Evolutionary conservation across 192 early-diverging fungal species (phyloP).

Genomic region (Chytriomyces sp.): DNA sequence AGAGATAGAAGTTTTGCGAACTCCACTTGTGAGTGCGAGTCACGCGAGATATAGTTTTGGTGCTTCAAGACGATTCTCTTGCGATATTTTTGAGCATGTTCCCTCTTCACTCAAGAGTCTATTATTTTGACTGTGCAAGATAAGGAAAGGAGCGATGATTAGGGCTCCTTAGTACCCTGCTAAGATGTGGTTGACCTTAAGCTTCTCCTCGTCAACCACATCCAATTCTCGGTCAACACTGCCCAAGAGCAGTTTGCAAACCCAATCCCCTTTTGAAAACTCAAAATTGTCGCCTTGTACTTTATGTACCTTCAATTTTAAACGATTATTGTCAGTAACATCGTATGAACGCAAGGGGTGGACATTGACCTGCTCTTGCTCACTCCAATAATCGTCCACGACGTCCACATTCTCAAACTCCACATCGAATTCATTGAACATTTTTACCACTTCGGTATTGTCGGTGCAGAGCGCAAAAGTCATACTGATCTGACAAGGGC

Average conservation of each 20-base stretch:
- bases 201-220: constrained; percentile 9
- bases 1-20: too few species aligned
- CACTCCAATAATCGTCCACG: constrained; percentile 4
- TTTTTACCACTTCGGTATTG: neutral
- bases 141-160: too few species aligned
- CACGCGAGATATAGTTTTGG: too few species aligned
- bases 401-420: neutral
- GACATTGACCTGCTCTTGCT: neutral
- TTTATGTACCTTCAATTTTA: too few species aligned
- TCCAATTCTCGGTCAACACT: constrained; percentile 7
- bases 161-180: neutral
- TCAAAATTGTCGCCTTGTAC: constrained; percentile 4
- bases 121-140: too few species aligned
- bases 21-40: too few species aligned
- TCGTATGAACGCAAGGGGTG: too few species aligned
- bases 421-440: constrained; percentile 11
- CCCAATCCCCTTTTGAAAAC: constrained; percentile 15
- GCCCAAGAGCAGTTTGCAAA: constrained; percentile 20
- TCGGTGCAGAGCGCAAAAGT: constrained; percentile 10
- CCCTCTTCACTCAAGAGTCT: too few species aligned
- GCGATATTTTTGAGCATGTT: too few species aligned
- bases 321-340: too few species aligned
- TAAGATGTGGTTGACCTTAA: neutral
- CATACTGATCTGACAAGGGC: neutral
- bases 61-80: too few species aligned